Evolutionary conservation across 2,329 filamentous ascomycete genomes (phyloP).

Genomic region (Fusarium sp.): DNA sequence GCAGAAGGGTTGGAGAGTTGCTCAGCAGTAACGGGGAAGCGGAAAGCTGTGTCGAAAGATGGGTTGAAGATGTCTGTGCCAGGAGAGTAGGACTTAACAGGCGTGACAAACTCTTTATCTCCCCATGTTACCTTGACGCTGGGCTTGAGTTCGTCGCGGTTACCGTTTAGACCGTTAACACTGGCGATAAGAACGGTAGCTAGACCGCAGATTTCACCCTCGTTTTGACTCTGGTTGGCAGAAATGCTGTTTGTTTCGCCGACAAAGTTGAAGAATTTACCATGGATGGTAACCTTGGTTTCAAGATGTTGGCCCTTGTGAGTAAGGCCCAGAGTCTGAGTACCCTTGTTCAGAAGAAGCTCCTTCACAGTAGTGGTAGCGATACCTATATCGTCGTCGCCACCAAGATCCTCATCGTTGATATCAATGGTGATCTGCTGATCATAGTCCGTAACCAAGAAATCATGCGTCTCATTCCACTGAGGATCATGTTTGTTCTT

Average conservation of each 20-base stretch:
- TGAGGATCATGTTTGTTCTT: slow-evolving; percentile 42
- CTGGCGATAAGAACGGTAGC: slow-evolving; percentile 41
- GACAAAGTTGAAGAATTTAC: slow-evolving; percentile 41
- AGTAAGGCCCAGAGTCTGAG: slow-evolving; percentile 33
- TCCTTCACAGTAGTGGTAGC: slow-evolving; percentile 39
- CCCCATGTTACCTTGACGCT: slow-evolving; percentile 43
- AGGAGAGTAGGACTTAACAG: slow-evolving; percentile 37
- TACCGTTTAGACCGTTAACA: slow-evolving; percentile 31
- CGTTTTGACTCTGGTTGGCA: slow-evolving; percentile 12
- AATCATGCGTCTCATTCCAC: slow-evolving; percentile 45
- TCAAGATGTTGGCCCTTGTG: slow-evolving; percentile 38
- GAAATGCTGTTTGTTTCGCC: slow-evolving; percentile 37
- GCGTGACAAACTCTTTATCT: slow-evolving; percentile 40
- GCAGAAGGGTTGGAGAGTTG: slow-evolving; percentile 26
- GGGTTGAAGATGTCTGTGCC: slow-evolving; percentile 46
- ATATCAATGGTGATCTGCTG: slow-evolving; percentile 41
- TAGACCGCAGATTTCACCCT: slow-evolving; percentile 42
- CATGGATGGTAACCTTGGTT: slow-evolving; percentile 37
- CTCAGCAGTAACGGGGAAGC: slow-evolving; percentile 39
- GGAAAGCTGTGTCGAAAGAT: slow-evolving; percentile 39
- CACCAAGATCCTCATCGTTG: slow-evolving; percentile 38
- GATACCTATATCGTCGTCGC: slow-evolving; percentile 43
- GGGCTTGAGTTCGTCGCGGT: slow-evolving; percentile 43
- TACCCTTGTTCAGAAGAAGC: slow-evolving; percentile 36
- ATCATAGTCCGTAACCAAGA: slow-evolving; percentile 43